Evolutionary conservation across 2,329 filamentous ascomycete species (phyloP), one percentile per base, ranked within the genome.

Genomic region (Alternaria brassicae): DNA sequence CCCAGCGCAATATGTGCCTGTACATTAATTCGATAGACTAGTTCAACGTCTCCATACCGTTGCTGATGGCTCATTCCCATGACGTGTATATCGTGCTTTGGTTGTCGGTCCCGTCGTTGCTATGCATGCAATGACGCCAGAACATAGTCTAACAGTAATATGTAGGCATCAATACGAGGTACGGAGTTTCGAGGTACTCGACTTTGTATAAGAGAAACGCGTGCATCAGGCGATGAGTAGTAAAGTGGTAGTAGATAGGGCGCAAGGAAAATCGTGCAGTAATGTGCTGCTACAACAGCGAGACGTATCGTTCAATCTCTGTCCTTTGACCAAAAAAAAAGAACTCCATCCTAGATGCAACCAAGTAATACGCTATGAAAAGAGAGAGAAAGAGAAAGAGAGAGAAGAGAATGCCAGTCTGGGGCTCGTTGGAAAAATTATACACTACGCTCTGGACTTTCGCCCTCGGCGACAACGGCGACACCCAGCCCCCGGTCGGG

Each of bases 401-500:
- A 53, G 41, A 41, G 44, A 50, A 55, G 42, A 56, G 47, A 32
- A 47, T 55, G 56, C 53, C 60, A 53, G 51, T 66, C 53, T 23
- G 36, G 56, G 41, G 47, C 36, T 42, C 49, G 23, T 23, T 39
- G 30, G 52, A 47, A 19, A 50, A 10, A 36, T 45, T 67, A 83
- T 54, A 82, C 81, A 67, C 72, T 79, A 28, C 86, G 88, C 81
- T 96, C 92, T 0, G 90, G 84, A 48, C 84, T 83, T 82, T 98
- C 95, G 45, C 91, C 92, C 70, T 92, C 89, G 0, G 93, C 93
- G 69, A 99, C 91, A 57, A 99, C 86, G 2, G 95, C 90, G 39
- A 96, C 86, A 17, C 88, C 89, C 52, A 98, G 82, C 2, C 94
- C 93, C 34, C 95, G 86, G 70, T 97, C 93, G 0, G 95, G 95